These are phyloP conservation scores for Teratosphaeria epicoccoides DNA, from an alignment of 2,329 filamentous ascomycete species.

Conservation along the genomic window DNA sequence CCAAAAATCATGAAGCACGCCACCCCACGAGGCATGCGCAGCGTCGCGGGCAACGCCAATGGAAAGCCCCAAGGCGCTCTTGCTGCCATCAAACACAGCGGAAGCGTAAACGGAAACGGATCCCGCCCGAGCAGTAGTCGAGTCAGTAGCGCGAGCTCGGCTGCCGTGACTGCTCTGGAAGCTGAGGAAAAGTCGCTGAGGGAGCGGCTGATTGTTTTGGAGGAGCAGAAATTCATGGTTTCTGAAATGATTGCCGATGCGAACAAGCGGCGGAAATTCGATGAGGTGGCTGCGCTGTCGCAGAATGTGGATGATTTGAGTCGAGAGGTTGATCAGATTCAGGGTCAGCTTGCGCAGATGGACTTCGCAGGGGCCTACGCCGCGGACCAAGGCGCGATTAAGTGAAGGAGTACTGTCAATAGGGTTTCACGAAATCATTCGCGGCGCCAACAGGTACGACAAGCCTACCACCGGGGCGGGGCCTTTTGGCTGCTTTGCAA, in stretches of 20 bases:
- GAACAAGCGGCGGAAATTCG: constrained; percentile 65
- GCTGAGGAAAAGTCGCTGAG: constrained; percentile 72
- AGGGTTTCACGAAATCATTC: no score
- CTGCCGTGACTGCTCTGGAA: constrained; percentile 54
- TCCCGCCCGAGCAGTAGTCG: constrained; percentile 34
- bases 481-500: no score
- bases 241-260: constrained; percentile 73
- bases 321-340: constrained; percentile 54
- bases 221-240: constrained; percentile 86
- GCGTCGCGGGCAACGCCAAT: constrained; percentile 15
- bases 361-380: constrained; percentile 28
- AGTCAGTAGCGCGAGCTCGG: constrained; percentile 34
- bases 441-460: no score
- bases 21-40: constrained; percentile 36
- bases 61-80: constrained; percentile 44
- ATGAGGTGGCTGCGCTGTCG: constrained; percentile 71
- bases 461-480: no score
- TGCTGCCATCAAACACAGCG: constrained; percentile 40
- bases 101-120: constrained; percentile 11
- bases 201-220: constrained; percentile 70
- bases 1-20: constrained; percentile 44
- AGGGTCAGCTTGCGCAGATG: constrained; percentile 25
- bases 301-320: constrained; percentile 75
- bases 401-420: not conserved
- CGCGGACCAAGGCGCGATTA: constrained; percentile 27